These are phyloP conservation scores for Actinomortierella ambigua DNA, from an alignment of 371 early-diverging fungal genomes.

Conservation along the genomic window DNA sequence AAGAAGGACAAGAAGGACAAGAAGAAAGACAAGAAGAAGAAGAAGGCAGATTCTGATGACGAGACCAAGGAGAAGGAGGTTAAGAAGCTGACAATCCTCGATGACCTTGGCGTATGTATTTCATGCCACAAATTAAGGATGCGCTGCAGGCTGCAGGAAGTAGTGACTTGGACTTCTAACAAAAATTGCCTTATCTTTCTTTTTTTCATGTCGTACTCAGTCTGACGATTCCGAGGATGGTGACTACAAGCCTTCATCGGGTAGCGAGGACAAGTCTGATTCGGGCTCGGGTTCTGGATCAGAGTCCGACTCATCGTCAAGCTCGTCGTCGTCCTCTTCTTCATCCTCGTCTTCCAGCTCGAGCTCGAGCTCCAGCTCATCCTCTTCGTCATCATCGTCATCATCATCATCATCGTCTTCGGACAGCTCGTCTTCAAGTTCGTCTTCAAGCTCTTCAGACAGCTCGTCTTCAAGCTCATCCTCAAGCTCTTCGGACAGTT, in stretches of 20 bases:
- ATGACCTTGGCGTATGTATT: constrained; percentile 27
- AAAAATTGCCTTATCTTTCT: not conserved
- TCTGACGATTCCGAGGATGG: constrained; percentile 25
- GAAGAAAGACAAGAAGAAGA: not conserved
- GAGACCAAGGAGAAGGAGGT: not conserved
- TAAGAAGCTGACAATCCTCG: constrained; percentile 23
- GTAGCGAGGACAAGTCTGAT: constrained; percentile 1
- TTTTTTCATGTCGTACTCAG: not conserved
- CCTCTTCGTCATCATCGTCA: no score
- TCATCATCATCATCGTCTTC: constrained; percentile 16
- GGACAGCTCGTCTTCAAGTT: not conserved
- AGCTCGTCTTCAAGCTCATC: no score
- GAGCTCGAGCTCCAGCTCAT: not conserved
- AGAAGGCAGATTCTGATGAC: constrained; percentile 6
- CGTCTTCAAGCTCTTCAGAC: not conserved
- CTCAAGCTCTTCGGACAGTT: no score
- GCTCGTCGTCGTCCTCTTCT: constrained; percentile 1
- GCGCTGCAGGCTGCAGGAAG: no score
- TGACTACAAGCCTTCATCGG: constrained; percentile 23
- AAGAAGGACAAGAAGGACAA: constrained; percentile 5
- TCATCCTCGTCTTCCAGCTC: constrained; percentile 3
- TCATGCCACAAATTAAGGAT: no score
- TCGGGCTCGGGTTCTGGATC: constrained; percentile 1
- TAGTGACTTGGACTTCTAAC: no score
- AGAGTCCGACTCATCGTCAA: not conserved